phyloP scores from a whole-genome alignment of 805 yeast genomes.

The Groenewaldozyma salmanticensis region DNA sequence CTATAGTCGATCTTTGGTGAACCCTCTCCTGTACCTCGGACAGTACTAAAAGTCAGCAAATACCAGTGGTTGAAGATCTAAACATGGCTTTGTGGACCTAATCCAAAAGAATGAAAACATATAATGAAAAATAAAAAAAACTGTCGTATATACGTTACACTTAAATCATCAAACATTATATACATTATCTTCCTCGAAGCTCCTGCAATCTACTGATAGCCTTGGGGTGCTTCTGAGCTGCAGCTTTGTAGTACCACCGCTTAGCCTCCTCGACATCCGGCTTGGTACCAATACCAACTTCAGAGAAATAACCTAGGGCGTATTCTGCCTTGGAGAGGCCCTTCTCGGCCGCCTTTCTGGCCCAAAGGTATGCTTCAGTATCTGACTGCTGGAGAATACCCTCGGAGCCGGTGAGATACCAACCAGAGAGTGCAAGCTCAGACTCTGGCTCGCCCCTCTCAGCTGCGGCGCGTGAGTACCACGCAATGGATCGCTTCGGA shows the following conservation, averaged over 20 bases:
- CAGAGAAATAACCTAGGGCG: constrained; percentile 61
- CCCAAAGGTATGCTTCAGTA: constrained; percentile 69
- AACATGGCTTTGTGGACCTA: no score
- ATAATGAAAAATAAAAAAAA: no score
- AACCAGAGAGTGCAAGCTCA: constrained; percentile 64
- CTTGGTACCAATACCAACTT: constrained; percentile 58
- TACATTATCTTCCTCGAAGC: constrained; percentile 11
- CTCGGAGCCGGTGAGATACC: constrained; percentile 69
- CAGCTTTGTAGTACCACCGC: constrained; percentile 51
- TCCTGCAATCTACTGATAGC: constrained; percentile 36
- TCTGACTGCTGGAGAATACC: constrained; percentile 49
- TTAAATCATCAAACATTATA: no score
- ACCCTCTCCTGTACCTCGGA: no score
- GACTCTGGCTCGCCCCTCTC: constrained; percentile 55
- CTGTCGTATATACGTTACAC: no score
- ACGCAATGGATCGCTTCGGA: constrained; percentile 52
- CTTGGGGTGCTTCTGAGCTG: constrained; percentile 51
- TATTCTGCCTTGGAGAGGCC: constrained; percentile 63
- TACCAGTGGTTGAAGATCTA: no score
- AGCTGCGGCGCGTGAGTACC: constrained; percentile 61
- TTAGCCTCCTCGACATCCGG: constrained; percentile 40
- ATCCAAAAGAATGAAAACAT: no score
- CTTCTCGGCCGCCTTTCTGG: constrained; percentile 55
- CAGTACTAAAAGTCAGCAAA: no score
- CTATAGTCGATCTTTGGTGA: no score